Evolutionary conservation across 2,329 filamentous ascomycete genomes (phyloP).

Genomic region (Chalaropsis ovoidea): DNA sequence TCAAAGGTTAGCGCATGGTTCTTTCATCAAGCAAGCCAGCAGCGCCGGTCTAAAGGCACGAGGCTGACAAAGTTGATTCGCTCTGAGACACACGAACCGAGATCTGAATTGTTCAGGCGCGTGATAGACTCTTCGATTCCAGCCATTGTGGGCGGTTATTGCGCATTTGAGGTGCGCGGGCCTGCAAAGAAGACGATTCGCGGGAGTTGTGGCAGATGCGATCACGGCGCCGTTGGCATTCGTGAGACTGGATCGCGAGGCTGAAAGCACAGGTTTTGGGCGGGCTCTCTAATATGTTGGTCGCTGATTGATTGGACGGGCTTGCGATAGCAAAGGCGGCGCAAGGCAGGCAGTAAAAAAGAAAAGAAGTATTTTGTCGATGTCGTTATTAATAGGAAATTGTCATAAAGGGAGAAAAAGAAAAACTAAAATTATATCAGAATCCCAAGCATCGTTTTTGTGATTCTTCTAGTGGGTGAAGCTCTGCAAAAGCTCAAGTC

Average conservation of each 20-base stretch:
- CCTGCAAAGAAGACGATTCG: background rate
- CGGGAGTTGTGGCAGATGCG: background rate
- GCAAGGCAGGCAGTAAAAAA: background rate
- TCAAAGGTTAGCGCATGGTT: background rate
- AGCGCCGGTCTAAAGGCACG: background rate
- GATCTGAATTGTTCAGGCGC: slow-evolving; percentile 47
- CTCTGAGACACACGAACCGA: slow-evolving; percentile 37
- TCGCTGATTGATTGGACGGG: background rate
- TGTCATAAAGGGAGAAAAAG: background rate
- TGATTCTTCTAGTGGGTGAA: background rate
- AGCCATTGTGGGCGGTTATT: slow-evolving; percentile 27
- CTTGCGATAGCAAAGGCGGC: background rate
- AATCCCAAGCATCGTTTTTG: background rate
- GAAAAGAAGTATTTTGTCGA: background rate
- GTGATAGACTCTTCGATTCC: slow-evolving; percentile 55
- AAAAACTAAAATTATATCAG: background rate
- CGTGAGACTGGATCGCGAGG: background rate
- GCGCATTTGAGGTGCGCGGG: slow-evolving; percentile 20
- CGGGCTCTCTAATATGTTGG: background rate
- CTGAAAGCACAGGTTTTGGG: background rate
- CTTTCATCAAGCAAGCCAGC: background rate
- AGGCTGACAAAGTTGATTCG: background rate
- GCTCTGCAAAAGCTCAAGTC: slow-evolving; percentile 7
- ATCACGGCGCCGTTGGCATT: background rate
- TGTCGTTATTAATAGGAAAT: background rate